A percentile compares a stretch with the other conserved stretches of the same genome.
Evolutionary conservation across 2,329 filamentous ascomycete genomes (phyloP).

Genomic region (Huntiella decipiens): DNA sequence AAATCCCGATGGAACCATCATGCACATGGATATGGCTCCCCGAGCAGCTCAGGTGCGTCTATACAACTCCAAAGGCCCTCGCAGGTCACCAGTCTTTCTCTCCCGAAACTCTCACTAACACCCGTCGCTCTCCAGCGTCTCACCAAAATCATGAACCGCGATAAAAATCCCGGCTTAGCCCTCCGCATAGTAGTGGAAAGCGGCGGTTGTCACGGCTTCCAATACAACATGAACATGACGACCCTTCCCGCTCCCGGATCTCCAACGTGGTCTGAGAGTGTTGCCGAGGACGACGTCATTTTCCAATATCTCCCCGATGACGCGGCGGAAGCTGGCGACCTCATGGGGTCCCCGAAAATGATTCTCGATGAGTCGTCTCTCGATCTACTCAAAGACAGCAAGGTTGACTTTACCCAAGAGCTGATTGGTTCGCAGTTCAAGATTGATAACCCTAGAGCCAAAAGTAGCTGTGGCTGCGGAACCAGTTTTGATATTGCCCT

Average conservation of each 20-base stretch:
- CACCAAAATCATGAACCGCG: slow-evolving; percentile 53
- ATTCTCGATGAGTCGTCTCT: slow-evolving; percentile 77
- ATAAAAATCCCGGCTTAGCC: slow-evolving; percentile 58
- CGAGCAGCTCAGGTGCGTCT: slow-evolving; percentile 54
- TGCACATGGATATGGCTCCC: slow-evolving; percentile 67
- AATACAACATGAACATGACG: slow-evolving; percentile 83
- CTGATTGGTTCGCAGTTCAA: slow-evolving; percentile 82
- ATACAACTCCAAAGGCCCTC: neutral
- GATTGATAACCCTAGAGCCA: slow-evolving; percentile 77
- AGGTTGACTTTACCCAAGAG: slow-evolving; percentile 91
- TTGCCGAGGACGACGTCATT: slow-evolving; percentile 65
- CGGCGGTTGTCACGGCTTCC: slow-evolving; percentile 93
- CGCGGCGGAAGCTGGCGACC: slow-evolving; percentile 18
- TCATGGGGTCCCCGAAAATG: slow-evolving; percentile 43
- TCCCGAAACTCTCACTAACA: neutral
- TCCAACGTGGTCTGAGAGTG: slow-evolving; percentile 18
- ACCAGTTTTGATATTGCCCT: slow-evolving; percentile 75
- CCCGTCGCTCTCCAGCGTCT: slow-evolving; percentile 35
- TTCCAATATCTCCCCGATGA: slow-evolving; percentile 49
- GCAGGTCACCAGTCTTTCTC: neutral
- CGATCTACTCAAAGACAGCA: slow-evolving; percentile 79
- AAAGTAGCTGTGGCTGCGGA: slow-evolving; percentile 89
- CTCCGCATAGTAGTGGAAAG: slow-evolving; percentile 85
- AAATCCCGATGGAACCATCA: slow-evolving; percentile 69
- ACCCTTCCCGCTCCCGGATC: slow-evolving; percentile 29